Conservation (phyloP, 1,284 basidiomycete species). For the Ustilago loliicola region DNA sequence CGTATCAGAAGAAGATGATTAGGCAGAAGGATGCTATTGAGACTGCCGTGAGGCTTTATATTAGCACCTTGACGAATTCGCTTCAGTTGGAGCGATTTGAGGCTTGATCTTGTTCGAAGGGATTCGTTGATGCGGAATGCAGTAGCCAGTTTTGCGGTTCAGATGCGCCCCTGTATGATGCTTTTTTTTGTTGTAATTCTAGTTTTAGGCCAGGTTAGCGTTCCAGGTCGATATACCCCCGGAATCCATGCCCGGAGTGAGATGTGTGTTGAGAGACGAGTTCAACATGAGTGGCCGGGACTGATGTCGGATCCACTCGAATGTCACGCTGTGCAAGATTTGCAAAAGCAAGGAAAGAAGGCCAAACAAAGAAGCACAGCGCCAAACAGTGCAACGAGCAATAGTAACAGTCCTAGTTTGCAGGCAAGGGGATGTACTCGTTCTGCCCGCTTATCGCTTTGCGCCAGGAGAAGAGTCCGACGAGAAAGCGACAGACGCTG, state of each 20-base stretch:
- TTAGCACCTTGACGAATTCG: slow-evolving; percentile 43
- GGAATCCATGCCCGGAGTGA: background rate
- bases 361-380: too few species aligned
- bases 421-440: background rate
- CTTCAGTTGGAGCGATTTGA: slow-evolving; percentile 46
- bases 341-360: too few species aligned
- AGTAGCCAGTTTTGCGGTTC: too few species aligned
- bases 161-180: background rate
- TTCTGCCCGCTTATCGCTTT: background rate
- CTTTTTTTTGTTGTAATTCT: slow-evolving; percentile 1
- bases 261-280: background rate
- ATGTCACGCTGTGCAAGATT: too few species aligned
- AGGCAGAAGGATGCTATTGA: slow-evolving; percentile 52
- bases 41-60: slow-evolving; percentile 45
- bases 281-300: too few species aligned
- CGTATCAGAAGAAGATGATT: slow-evolving; percentile 51
- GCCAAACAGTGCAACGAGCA: background rate
- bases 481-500: background rate
- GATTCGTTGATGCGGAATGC: background rate
- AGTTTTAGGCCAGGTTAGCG: background rate
- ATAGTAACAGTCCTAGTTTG: background rate
- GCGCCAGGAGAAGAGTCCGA: background rate
- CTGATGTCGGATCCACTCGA: too few species aligned
- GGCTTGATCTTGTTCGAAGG: slow-evolving; percentile 3
- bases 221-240: slow-evolving; percentile 22